Evolutionary conservation across 257 asterid genomes (phyloP).

Genomic region (Nicotiana attenuata): DNA sequence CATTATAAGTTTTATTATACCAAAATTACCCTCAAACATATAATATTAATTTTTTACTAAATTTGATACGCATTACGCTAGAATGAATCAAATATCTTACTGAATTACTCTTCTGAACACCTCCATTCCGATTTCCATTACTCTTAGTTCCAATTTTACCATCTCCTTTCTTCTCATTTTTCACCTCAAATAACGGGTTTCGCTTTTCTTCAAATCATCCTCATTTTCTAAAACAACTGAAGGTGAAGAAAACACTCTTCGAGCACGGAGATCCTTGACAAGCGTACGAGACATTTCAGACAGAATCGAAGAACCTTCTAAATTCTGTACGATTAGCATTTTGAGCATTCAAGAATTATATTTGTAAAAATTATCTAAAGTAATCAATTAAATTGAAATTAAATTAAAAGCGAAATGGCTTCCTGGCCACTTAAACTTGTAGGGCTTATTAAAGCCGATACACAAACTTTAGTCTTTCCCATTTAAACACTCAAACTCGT

Average conservation of each 20-base stretch:
- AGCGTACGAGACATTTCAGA: constrained; percentile 22
- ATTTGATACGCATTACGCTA: too few species aligned
- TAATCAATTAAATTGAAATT: too few species aligned
- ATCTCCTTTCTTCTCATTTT: not conserved
- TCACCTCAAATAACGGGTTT: not conserved
- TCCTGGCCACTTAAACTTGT: too few species aligned
- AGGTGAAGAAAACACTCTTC: constrained; percentile 41
- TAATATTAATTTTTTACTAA: not conserved
- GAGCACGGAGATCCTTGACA: constrained; percentile 43
- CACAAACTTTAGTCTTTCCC: too few species aligned
- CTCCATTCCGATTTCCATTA: not conserved
- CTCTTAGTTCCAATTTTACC: not conserved
- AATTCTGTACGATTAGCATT: not conserved
- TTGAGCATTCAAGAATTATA: not conserved
- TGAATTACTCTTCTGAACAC: not conserved
- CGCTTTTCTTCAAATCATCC: not conserved
- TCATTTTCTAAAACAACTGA: constrained; percentile 19
- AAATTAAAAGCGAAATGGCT: too few species aligned
- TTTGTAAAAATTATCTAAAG: too few species aligned
- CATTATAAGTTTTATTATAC: too few species aligned
- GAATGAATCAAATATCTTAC: not conserved
- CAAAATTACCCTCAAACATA: not conserved
- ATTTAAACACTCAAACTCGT: too few species aligned
- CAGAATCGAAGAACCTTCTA: constrained; percentile 17
- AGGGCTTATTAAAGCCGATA: too few species aligned